Evolutionary conservation across 805 yeast genomes (phyloP).

Genomic region (Yamadazyma olivae): DNA sequence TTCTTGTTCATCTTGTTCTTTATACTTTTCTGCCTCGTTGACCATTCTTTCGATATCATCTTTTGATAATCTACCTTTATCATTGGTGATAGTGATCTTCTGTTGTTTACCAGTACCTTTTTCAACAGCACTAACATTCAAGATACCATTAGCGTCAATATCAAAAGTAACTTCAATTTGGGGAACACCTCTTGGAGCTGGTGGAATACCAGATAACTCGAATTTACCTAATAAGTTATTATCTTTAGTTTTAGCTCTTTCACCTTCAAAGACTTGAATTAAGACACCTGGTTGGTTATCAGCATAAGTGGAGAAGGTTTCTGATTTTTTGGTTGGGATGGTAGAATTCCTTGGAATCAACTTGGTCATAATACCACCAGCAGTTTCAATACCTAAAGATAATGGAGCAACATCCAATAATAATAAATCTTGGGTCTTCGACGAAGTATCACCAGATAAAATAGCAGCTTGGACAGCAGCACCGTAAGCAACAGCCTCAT

Average conservation of each 20-base stretch:
- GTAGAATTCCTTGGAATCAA: conserved; percentile 93
- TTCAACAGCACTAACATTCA: conserved; percentile 83
- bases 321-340: conserved; percentile 93
- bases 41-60: conserved; percentile 98
- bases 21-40: conserved; percentile 92
- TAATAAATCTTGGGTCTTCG: conserved; percentile 48
- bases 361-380: conserved; percentile 97
- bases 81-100: conserved; percentile 88
- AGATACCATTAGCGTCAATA: conserved; percentile 82
- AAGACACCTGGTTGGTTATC: conserved; percentile 95
- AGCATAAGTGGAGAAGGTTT: conserved; percentile 92
- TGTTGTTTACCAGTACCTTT: conserved; percentile 93
- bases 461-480: conserved; percentile 99
- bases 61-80: conserved; percentile 89
- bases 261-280: conserved; percentile 95
- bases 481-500: conserved; percentile 99
- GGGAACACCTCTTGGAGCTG: conserved; percentile 91
- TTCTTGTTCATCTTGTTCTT: conserved; percentile 83
- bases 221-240: conserved; percentile 87
- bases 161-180: conserved; percentile 89
- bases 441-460: conserved; percentile 74
- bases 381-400: conserved; percentile 93
- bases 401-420: conserved; percentile 91
- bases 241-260: conserved; percentile 91
- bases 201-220: conserved; percentile 82